Percentiles rank a stretch among this genome's conserved stretches.
Conservation (phyloP, 257 asterid species). For the Oldenlandia corymbosa region DNA sequence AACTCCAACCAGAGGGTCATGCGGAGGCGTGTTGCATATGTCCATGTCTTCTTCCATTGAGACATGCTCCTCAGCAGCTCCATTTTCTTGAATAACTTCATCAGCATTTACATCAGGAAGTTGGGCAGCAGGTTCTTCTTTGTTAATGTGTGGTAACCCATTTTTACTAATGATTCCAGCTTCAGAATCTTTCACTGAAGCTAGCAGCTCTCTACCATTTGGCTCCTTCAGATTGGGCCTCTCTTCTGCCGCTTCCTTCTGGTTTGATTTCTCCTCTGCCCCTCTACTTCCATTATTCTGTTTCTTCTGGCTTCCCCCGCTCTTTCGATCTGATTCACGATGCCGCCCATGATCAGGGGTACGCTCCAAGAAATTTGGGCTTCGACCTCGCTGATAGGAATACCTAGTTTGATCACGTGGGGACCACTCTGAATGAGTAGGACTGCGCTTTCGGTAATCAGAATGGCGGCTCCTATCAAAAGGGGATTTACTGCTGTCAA, state of each 20-base stretch:
- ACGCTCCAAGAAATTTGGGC: conserved; percentile 51
- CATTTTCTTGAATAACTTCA: conserved; percentile 55
- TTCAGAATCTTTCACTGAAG: conserved; percentile 43
- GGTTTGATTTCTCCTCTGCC: conserved; percentile 52
- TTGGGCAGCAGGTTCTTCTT: conserved; percentile 31
- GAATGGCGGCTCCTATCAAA: conserved; percentile 56
- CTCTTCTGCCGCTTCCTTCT: too few relatives aligned
- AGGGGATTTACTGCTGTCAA: conserved; percentile 74
- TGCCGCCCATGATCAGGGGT: conserved; percentile 66
- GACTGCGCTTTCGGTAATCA: conserved; percentile 66
- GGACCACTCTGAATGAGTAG: conserved; percentile 55
- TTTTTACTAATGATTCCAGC: conserved; percentile 42
- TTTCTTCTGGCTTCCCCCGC: conserved; percentile 53
- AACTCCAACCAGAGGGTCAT: conserved; percentile 50
- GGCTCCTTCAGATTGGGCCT: conserved; percentile 41
- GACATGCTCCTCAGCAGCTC: conserved; percentile 54
- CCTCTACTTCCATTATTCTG: conserved; percentile 42
- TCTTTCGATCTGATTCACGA: conserved; percentile 44
- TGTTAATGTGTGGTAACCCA: conserved; percentile 20
- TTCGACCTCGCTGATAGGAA: conserved; percentile 50
- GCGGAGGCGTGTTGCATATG: conserved; percentile 98
- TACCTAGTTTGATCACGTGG: conserved; percentile 64
- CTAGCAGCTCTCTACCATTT: conserved; percentile 39
- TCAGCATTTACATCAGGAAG: conserved; percentile 30
- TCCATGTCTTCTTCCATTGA: conserved; percentile 99